Conservation (phyloP, 176 grass and related monocot species). For the Tillandsia fasciculata region DNA sequence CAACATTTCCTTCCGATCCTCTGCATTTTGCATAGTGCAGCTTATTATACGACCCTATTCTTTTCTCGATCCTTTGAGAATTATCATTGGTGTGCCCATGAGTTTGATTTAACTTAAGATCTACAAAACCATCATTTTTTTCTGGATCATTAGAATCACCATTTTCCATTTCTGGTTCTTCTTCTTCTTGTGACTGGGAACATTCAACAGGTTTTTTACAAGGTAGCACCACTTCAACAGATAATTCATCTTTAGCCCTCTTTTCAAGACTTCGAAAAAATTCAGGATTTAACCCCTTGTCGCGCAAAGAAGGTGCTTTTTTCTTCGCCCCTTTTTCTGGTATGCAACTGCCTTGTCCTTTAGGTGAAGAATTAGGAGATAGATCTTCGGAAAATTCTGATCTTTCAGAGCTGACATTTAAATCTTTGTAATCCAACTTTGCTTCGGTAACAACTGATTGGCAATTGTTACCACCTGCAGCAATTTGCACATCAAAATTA, state of each 20-base stretch:
- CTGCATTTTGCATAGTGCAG: conserved; percentile 22
- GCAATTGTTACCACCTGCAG: conserved; percentile 53
- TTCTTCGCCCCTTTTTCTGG: conserved; percentile 83
- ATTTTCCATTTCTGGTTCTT: conserved; percentile 26
- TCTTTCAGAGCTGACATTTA: conserved; percentile 24
- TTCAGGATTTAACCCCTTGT: conserved; percentile 81
- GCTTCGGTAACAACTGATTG: conserved; percentile 45
- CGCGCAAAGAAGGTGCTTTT: conserved; percentile 51
- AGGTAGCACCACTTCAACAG: conserved; percentile 76
- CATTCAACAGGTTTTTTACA: conserved; percentile 19
- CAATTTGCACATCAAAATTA: not conserved
- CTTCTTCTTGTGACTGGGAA: conserved; percentile 51
- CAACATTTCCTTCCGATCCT: conserved; percentile 50
- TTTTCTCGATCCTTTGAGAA: conserved; percentile 49
- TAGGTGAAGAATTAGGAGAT: conserved; percentile 23
- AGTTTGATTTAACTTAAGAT: conserved; percentile 32
- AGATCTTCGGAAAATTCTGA: conserved; percentile 31
- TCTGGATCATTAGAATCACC: conserved; percentile 34
- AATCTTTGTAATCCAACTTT: conserved; percentile 31
- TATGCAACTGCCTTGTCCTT: conserved; percentile 41
- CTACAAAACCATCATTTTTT: conserved; percentile 39
- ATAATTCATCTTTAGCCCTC: conserved; percentile 56
- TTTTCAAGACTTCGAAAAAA: conserved; percentile 95
- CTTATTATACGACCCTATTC: conserved; percentile 5
- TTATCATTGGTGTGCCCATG: conserved; percentile 23